Evolutionary conservation across 805 yeast genomes (phyloP).

Genomic region (Lipomyces mesembrius): DNA sequence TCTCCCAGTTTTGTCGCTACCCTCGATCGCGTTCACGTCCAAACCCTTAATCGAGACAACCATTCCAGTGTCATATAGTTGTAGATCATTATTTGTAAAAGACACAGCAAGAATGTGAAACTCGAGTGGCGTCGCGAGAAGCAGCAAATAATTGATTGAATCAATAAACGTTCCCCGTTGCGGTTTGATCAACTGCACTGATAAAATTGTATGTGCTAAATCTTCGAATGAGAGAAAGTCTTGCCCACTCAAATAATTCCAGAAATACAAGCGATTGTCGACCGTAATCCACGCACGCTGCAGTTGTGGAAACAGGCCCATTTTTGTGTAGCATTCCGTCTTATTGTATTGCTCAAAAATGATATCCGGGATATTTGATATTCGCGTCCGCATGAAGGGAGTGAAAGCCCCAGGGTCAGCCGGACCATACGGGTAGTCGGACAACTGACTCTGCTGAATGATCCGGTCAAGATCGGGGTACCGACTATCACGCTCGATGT

Average conservation of each 20-base stretch:
- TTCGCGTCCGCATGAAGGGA: slow-evolving; percentile 75
- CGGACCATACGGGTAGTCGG: slow-evolving; percentile 41
- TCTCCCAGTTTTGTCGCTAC: slow-evolving; percentile 69
- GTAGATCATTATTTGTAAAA: slow-evolving; percentile 56
- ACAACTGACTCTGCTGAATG: slow-evolving; percentile 42
- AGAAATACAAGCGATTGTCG: slow-evolving; percentile 78
- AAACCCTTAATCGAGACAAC: slow-evolving; percentile 76
- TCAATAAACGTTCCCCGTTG: slow-evolving; percentile 79
- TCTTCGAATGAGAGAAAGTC: slow-evolving; percentile 84
- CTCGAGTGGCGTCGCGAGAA: slow-evolving; percentile 80
- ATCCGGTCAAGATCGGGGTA: slow-evolving; percentile 47
- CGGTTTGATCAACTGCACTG: slow-evolving; percentile 80
- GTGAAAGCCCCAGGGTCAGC: slow-evolving; percentile 44
- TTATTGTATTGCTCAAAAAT: slow-evolving; percentile 71
- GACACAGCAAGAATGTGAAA: slow-evolving; percentile 78
- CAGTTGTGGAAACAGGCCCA: slow-evolving; percentile 83
- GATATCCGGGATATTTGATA: slow-evolving; percentile 77
- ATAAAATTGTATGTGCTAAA: slow-evolving; percentile 72
- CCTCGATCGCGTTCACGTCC: slow-evolving; percentile 64
- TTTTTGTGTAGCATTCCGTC: slow-evolving; percentile 67
- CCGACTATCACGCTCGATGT: slow-evolving; percentile 41
- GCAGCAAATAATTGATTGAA: slow-evolving; percentile 69
- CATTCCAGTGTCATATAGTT: slow-evolving; percentile 81
- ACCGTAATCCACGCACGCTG: slow-evolving; percentile 83
- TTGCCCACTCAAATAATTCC: slow-evolving; percentile 71